Evolutionary conservation across 108 stramenopile species (phyloP), one percentile per base, ranked within the genome.

Genomic region (Pseudonitzschia pungens): DNA sequence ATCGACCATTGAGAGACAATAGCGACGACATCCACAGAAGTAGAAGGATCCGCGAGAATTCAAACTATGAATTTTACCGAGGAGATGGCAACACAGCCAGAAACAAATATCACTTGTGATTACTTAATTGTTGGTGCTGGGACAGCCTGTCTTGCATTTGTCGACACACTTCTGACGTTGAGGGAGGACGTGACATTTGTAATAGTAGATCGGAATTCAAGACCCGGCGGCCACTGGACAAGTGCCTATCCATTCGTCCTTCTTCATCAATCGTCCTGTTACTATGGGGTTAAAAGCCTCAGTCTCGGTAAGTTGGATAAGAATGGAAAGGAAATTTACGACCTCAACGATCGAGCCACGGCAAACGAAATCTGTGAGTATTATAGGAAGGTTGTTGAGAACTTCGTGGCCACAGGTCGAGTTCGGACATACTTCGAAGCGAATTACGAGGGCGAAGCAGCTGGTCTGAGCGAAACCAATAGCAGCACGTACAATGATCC

Each of bases 81-180:
- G 26, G 26, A 26, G 54, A 55, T 55, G 54, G 24, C 54, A 10
- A 2, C 24, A 20, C 2, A 26, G 9, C n/a, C 54, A 20, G 26
- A 70, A 70, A 27, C 24, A 21, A 1, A 64, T 27, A 32, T 72
- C 15, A 48, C 20, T 24, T 76, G 75, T 26, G 79, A 80, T 53
- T 80, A 80, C n/a, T 45, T 80, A 14, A 70, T 80, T 48, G 55
- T 80, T 55, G 79, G 79, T 4, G 79, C 79, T 41, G 79, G 79
- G 9, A 74, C 74, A 1, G 72, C 79, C 1, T 70, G 65, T 24
- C 42, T 80, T 26, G 69, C 79, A 2, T 80, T 80, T 50, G 36
- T 73, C 20, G 79, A 80, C 43, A 80, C 79, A 16, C 11, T 80
- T 3, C 60, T 80, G n/a, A 27, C 67, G 16, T 54, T 74, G 43